Base-by-base conservation (phyloP, 2,329 filamentous ascomycete genomes). In the Helminthosporium solani region DNA sequence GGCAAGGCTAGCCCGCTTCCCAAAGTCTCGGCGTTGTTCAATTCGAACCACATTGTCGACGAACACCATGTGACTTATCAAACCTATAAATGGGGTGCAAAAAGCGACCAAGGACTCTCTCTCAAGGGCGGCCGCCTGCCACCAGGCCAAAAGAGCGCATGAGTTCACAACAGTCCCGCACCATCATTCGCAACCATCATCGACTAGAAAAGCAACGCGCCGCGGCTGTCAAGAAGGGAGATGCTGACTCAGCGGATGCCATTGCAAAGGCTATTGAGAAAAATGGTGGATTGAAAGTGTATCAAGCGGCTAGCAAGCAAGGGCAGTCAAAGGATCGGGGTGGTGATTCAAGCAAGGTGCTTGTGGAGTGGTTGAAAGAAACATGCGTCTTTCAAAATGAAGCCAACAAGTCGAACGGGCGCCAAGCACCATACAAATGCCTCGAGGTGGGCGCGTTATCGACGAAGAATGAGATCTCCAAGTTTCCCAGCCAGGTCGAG, bases 381-480 rank as follows among this genome's bases (percentile, higher is more conserved):
- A 48, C 52, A 25, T 46, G 54, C n/a, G 43, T 67, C 11, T 28
- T 69, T n/a, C 39, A 54, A 18, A 34, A 39, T 6, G 38, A 37
- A n/a, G 40, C 44, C 27, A 27, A 44, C 28, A 31, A 12, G 49
- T 15, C 44, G 40, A 20, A 36, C 6, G 8, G 36, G 0, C 18
- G 11, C 16, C 40, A 4, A 11, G 40, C 3, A 33, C 44, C 42
- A 68, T 89, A 31, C 81, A 78, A n/a, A 16, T 83, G 97, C 73
- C 82, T 99, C 6, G 94, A 99, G 70, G 84, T 99, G 40, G 94
- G 94, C 7, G 87, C 91, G 1, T 74, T 99, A 42, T 95, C 89
- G 57, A 87, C 84, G 2, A 79, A 80, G 31, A 99, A 99, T 67
- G 87, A 86, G 12, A 95, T 90, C 69, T 92, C 90, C 0, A 81